These are phyloP conservation scores for Penicillium mononematosum DNA, from an alignment of 495 filamentous ascomycete species.

Conservation along the genomic window DNA sequence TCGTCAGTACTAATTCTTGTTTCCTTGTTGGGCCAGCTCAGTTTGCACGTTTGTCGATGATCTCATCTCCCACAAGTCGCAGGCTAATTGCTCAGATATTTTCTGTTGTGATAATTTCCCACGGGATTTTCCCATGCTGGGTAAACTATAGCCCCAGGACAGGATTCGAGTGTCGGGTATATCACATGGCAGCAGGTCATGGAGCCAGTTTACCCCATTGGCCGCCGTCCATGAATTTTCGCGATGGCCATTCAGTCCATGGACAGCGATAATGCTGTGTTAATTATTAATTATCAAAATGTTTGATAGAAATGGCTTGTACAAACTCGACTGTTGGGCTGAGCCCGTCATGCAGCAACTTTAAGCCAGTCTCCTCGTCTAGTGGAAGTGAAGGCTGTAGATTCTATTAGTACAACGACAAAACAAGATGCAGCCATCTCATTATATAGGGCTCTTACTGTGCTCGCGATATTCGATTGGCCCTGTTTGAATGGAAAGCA, in stretches of 20 bases:
- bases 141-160: constrained; percentile 52
- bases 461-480: background rate
- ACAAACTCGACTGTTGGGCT: constrained; percentile 5
- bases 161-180: constrained; percentile 46
- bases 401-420: background rate
- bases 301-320: background rate
- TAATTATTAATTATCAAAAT: background rate
- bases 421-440: background rate
- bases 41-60: constrained; percentile 21
- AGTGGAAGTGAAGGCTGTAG: background rate
- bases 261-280: constrained; percentile 29
- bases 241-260: constrained; percentile 31
- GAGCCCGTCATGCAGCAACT: constrained; percentile 1
- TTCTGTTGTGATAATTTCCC: constrained; percentile 1
- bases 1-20: background rate
- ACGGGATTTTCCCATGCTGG: background rate
- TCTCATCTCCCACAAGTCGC: constrained; percentile 29
- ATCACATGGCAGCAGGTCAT: constrained; percentile 44
- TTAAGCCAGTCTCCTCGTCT: background rate
- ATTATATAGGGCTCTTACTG: background rate
- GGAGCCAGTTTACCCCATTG: constrained; percentile 47
- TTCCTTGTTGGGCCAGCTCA: background rate
- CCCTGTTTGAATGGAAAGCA: background rate
- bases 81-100: constrained; percentile 31
- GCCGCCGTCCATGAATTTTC: constrained; percentile 38